Evolutionary conservation across 371 early-diverging fungal species (phyloP).

Genomic region (Mortierella sp.): DNA sequence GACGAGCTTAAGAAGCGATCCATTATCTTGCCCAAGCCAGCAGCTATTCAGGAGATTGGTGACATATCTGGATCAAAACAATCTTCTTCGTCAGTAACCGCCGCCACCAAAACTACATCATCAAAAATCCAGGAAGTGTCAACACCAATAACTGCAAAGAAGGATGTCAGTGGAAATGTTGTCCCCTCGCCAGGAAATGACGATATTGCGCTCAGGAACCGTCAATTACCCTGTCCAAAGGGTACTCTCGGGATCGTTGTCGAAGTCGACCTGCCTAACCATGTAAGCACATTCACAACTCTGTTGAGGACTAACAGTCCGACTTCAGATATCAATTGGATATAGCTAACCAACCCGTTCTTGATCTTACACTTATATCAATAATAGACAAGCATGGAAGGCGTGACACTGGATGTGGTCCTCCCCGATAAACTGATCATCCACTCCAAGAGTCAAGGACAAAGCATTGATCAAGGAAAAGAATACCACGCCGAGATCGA

Average conservation of each 20-base stretch:
- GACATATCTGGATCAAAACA: background rate
- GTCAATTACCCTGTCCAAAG: conserved; percentile 35
- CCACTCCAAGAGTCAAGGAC: conserved; percentile 49
- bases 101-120: background rate
- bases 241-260: conserved; percentile 53
- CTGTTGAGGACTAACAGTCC: background rate
- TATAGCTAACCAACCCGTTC: background rate
- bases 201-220: conserved; percentile 25
- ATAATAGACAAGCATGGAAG: conserved; percentile 24
- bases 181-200: conserved; percentile 40
- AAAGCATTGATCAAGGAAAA: conserved; percentile 32
- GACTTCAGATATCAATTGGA: background rate
- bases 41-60: conserved; percentile 61
- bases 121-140: background rate
- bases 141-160: background rate
- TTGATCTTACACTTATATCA: background rate
- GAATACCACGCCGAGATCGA: conserved; percentile 52
- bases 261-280: conserved; percentile 47
- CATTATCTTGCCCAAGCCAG: conserved; percentile 69
- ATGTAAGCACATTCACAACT: conserved; percentile 24
- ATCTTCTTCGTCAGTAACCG: background rate
- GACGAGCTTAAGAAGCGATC: conserved; percentile 72
- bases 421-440: conserved; percentile 39
- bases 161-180: background rate
- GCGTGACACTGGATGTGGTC: conserved; percentile 45